phyloP scores from a whole-genome alignment of 2,329 filamentous ascomycete species.

The Colletotrichum lindemuthianum region DNA sequence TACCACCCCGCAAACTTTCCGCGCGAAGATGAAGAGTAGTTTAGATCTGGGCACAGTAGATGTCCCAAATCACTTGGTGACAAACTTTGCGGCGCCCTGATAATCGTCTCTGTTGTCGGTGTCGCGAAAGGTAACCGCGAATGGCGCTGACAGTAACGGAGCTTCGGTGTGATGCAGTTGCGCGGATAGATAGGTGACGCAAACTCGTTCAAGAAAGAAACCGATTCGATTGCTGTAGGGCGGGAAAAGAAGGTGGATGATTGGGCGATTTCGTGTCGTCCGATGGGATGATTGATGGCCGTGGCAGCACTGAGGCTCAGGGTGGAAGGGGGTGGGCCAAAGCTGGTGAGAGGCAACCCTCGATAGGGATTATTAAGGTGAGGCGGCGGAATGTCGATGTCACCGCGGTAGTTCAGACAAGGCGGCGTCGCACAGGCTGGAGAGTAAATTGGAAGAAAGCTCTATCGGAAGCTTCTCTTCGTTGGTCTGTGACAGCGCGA shows the following conservation, averaged over 20 bases:
- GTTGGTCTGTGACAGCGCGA: conserved; percentile 11
- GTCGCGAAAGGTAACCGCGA: no score
- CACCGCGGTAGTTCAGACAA: conserved; percentile 2
- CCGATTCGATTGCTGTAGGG: conserved; percentile 4
- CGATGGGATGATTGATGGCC: conserved; percentile 6
- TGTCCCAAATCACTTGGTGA: conserved; percentile 10
- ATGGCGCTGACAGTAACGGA: no score
- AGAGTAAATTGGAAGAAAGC: no score
- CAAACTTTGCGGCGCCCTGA: neutral
- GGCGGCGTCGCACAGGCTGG: neutral
- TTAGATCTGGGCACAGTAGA: conserved; percentile 8
- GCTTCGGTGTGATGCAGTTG: conserved; percentile 1
- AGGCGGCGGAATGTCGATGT: conserved; percentile 6
- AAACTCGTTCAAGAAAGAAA: conserved; percentile 10
- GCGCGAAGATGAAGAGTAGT: conserved; percentile 18
- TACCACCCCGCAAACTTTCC: conserved; percentile 48
- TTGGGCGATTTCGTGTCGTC: conserved; percentile 30
- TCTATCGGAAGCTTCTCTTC: neutral
- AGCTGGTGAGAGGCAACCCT: conserved; percentile 24
- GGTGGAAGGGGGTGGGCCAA: conserved; percentile 31
- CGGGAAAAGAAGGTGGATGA: conserved; percentile 12
- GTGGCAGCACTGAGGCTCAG: conserved; percentile 20
- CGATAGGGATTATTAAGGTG: conserved; percentile 29
- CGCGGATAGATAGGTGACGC: conserved; percentile 19
- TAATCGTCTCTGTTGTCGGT: neutral